Conservation (phyloP, 331 rosid species). For the Rosa hybrid region DNA sequence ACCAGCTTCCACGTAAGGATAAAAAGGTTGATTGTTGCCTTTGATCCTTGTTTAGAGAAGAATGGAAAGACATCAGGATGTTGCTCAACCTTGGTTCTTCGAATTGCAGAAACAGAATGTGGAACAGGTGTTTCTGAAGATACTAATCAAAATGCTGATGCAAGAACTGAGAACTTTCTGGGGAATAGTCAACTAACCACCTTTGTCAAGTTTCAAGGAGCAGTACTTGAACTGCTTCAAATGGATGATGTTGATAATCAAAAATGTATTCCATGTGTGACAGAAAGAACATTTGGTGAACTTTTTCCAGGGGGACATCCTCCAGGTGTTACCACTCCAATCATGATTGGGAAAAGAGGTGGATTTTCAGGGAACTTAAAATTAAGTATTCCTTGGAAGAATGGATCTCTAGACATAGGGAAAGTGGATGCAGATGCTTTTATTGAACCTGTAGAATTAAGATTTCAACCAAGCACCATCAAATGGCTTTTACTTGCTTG, state of each 20-base stretch:
- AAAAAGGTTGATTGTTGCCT: conserved; percentile 66
- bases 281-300: conserved; percentile 41
- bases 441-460: conserved; percentile 70
- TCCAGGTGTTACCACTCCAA: conserved; percentile 46
- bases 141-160: conserved; percentile 47
- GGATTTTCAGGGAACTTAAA: conserved; percentile 90
- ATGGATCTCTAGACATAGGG: conserved; percentile 82
- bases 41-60: conserved; percentile 59
- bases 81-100: conserved; percentile 59
- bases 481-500: conserved; percentile 60
- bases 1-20: conserved; percentile 82
- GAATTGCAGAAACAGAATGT: conserved; percentile 76
- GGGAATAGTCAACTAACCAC: conserved; percentile 80
- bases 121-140: conserved; percentile 86
- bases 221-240: conserved; percentile 66
- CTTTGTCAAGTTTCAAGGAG: conserved; percentile 85
- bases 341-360: conserved; percentile 68
- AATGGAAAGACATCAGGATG: conserved; percentile 33
- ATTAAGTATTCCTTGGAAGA: conserved; percentile 89
- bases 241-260: conserved; percentile 43
- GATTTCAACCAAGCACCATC: conserved; percentile 76
- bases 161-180: conserved; percentile 51
- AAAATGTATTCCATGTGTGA: conserved; percentile 27
- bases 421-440: conserved; percentile 81
- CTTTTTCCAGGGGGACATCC: conserved; percentile 35